Evolutionary conservation across 441 rosid genomes (phyloP).

Genomic region (Metrosideros polymorpha): DNA sequence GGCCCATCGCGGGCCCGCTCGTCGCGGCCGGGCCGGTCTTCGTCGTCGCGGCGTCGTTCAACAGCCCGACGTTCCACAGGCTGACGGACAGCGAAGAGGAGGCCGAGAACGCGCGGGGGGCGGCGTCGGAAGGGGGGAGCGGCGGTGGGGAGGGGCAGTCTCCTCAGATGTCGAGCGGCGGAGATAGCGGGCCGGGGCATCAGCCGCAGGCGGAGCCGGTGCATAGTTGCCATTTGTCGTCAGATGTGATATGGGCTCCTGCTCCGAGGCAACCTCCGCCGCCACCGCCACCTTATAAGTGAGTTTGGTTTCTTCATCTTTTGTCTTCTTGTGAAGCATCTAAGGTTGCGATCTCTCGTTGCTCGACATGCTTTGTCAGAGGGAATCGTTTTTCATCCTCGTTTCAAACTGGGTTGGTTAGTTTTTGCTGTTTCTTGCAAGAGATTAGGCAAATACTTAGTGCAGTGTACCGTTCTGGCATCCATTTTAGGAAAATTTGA

Average conservation of each 20-base stretch:
- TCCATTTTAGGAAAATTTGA: neutral
- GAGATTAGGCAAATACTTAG: neutral
- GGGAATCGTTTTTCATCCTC: neutral
- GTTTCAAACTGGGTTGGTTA: neutral
- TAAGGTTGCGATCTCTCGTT: neutral
- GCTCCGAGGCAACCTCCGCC: neutral
- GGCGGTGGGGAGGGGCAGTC: neutral
- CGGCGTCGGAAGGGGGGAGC: neutral
- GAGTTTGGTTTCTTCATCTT: neutral
- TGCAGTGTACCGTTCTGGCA: neutral
- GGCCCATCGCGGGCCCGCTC: constrained; percentile 5
- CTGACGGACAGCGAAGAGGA: neutral
- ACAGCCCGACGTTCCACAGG: constrained; percentile 2
- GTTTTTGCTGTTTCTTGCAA: neutral
- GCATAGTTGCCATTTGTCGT: neutral
- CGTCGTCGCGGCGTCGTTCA: constrained; percentile 6
- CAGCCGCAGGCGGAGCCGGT: neutral
- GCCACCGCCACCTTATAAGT: neutral
- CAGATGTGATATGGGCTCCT: constrained; percentile 2
- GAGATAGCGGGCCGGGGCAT: neutral
- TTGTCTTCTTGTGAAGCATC: neutral
- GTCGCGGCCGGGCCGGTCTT: constrained; percentile 4
- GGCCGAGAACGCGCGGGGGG: neutral
- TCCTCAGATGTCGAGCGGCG: neutral
- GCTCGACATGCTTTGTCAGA: neutral